phyloP scores from a whole-genome alignment of 768 basidiomycete genomes.

The Pleurotus giganteus region DNA sequence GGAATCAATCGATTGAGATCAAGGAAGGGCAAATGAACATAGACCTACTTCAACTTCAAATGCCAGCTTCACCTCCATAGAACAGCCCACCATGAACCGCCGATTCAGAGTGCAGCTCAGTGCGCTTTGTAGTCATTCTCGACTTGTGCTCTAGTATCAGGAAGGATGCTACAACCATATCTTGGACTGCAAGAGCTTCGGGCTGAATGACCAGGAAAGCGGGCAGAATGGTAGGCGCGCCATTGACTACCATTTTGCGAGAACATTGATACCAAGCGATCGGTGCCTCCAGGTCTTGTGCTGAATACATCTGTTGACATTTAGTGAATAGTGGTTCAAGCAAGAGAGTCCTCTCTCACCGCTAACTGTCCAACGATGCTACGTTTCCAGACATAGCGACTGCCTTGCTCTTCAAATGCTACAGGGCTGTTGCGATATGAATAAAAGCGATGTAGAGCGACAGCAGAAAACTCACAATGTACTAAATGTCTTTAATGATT shows the following conservation, averaged over 20 bases:
- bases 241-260: neutral
- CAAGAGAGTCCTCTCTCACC: neutral
- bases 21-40: too few species aligned
- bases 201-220: neutral
- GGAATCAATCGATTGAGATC: too few species aligned
- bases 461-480: conserved; percentile 16
- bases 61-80: too few species aligned
- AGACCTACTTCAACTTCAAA: too few species aligned
- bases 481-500: conserved; percentile 16
- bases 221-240: neutral
- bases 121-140: neutral
- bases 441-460: neutral
- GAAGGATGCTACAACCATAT: neutral
- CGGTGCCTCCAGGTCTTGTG: neutral
- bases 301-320: neutral
- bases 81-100: neutral
- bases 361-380: too few species aligned
- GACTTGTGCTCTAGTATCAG: neutral
- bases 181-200: neutral
- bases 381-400: neutral
- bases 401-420: neutral
- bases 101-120: neutral
- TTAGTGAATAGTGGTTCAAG: neutral
- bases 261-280: neutral
- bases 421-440: neutral